Evolutionary conservation across 441 rosid species (phyloP), one percentile per base, ranked within the genome.

Genomic region (Jatropha multifida): DNA sequence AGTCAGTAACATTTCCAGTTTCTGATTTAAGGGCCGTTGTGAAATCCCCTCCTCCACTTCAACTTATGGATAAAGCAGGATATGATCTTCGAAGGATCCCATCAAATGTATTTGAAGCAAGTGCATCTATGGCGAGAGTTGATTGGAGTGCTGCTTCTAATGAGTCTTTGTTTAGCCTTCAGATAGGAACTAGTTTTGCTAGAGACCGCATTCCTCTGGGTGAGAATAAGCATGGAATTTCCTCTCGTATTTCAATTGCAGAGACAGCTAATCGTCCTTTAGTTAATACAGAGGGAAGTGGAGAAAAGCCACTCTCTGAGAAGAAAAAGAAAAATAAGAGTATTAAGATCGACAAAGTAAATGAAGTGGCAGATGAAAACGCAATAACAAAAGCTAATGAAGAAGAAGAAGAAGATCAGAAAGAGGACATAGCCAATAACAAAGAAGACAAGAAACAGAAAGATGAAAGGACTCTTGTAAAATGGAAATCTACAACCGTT

Each of bases 141-240:
- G 91, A 83, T 3, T 86, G 96, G 90, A 92, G 98, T 75, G 64
- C 68, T 52, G 81, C 89, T 76, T 95, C 99, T 14, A 92, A 87
- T 59, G 99, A 95, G 0, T 95, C 98, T 4, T 77, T 92, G 74
- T 95, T 95, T 85, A 95, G 99, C 83, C 75, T 95, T 75, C 87
- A 86, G 20, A 64, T 85, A 76, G 94, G 90, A 41, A 85, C 20
- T 79, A 86, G 88, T 73, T 85, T 89, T 72, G 58, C 85, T 17
- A 81, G 82, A 74, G 96, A 90, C 8, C 84, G 63, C 26, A 17
- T 52, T 0, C n/a, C n/a, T 13, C 56, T 5, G 14, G 15, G 7
- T 52, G 56, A 52, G 14, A 15, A 11, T 52, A 79, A 74, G 72
- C 59, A 76, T 3, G 86, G 85, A 67, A 51, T 74, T 42, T 70